Evolutionary conservation across 371 early-diverging fungal genomes (phyloP).

Genomic region (Actinomucor elegans): DNA sequence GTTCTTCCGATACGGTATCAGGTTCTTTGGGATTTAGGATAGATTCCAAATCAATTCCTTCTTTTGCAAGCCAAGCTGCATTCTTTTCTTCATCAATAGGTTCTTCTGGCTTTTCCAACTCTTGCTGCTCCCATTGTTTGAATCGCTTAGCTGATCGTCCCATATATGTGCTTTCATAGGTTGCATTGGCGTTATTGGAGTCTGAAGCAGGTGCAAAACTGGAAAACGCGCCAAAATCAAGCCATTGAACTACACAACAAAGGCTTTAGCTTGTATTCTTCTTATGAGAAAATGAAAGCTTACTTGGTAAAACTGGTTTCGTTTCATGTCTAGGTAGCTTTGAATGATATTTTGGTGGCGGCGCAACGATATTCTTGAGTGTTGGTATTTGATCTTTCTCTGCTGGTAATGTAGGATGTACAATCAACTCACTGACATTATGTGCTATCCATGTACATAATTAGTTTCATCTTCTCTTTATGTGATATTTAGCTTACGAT

Average conservation of each 20-base stretch:
- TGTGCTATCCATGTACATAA: slow-evolving; percentile 15
- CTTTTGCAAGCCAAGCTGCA: slow-evolving; percentile 35
- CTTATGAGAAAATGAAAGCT: background rate
- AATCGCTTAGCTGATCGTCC: slow-evolving; percentile 39
- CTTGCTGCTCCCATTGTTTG: slow-evolving; percentile 6
- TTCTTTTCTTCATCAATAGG: slow-evolving; percentile 24
- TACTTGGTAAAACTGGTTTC: slow-evolving; percentile 40
- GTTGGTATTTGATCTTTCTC: slow-evolving; percentile 19
- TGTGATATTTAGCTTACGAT: too few relatives aligned
- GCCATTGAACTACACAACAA: slow-evolving; percentile 55
- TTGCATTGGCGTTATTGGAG: slow-evolving; percentile 46
- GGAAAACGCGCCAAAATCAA: slow-evolving; percentile 51
- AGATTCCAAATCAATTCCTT: slow-evolving; percentile 39
- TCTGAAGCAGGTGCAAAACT: slow-evolving; percentile 53
- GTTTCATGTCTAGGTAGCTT: slow-evolving; percentile 34
- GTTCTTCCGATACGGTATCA: slow-evolving; percentile 16
- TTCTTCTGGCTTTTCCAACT: background rate
- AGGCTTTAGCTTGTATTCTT: too few relatives aligned
- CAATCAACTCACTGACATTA: slow-evolving; percentile 32
- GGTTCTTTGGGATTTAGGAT: slow-evolving; percentile 23
- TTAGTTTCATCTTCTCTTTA: background rate
- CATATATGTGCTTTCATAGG: slow-evolving; percentile 45
- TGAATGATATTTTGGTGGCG: slow-evolving; percentile 30
- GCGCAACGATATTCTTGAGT: slow-evolving; percentile 31
- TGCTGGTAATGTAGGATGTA: slow-evolving; percentile 31